These are phyloP conservation scores for Silene uniflora DNA, from an alignment of 148 eudicot species.

Conservation along the genomic window DNA sequence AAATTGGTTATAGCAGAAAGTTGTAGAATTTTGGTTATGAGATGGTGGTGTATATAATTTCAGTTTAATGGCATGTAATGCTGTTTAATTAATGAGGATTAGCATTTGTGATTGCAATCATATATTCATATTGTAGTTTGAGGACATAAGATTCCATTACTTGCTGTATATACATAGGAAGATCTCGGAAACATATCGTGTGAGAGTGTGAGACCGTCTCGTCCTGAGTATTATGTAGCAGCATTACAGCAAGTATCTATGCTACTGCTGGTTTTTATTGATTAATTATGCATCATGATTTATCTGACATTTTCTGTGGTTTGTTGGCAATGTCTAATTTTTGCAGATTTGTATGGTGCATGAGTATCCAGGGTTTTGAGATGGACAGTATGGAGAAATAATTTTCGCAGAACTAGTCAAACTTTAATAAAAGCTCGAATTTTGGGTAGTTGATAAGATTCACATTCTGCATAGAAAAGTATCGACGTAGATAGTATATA, in stretches of 20 bases:
- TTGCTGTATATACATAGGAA: background rate
- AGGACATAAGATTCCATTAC: background rate
- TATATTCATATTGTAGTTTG: background rate
- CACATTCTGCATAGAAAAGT: background rate
- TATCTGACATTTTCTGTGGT: background rate
- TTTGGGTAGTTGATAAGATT: conserved; percentile 7
- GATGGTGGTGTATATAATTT: background rate
- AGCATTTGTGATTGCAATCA: background rate
- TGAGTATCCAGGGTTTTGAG: conserved; percentile 23
- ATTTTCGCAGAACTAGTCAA: background rate
- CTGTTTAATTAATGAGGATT: background rate
- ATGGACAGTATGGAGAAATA: conserved; percentile 29
- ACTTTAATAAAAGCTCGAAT: background rate
- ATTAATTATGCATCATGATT: background rate
- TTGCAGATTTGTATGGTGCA: conserved; percentile 32
- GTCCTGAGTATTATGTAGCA: background rate
- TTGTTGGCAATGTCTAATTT: conserved; percentile 12
- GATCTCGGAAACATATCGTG: too few relatives aligned
- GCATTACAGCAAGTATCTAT: background rate
- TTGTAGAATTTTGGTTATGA: background rate
- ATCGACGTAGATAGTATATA: background rate
- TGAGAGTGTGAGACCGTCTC: too few relatives aligned
- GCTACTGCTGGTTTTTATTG: background rate
- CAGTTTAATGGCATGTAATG: background rate
- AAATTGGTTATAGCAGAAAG: background rate